A percentile compares a stretch with the other conserved stretches of the same genome.
Evolutionary conservation across 140 eudicot genomes (phyloP).

Genomic region (Flaveria floridana): DNA sequence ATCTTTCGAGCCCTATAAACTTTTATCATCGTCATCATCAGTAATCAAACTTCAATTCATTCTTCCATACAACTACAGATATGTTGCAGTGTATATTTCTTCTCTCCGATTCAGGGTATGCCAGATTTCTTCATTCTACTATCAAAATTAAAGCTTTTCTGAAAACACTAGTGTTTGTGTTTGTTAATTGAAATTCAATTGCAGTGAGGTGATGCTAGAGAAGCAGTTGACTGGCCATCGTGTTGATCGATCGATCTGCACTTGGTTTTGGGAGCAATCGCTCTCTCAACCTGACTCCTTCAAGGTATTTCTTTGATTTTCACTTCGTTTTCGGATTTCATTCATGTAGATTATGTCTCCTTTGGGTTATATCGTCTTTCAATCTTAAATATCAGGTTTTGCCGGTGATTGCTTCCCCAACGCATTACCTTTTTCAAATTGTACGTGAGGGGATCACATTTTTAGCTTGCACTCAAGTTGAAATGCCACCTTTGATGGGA

Average conservation of each 20-base stretch:
- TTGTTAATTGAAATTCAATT: not conserved
- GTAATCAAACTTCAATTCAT: slow-evolving; percentile 2
- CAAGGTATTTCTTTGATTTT: slow-evolving; percentile 46
- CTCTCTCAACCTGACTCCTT: slow-evolving; percentile 72
- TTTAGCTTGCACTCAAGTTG: slow-evolving; percentile 90
- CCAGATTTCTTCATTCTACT: not conserved
- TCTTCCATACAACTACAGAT: not conserved
- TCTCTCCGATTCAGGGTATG: slow-evolving; percentile 89
- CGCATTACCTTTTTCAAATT: slow-evolving; percentile 88
- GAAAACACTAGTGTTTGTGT: not conserved
- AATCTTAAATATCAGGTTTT: slow-evolving; percentile 44
- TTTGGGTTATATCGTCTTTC: not conserved
- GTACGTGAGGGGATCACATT: slow-evolving; percentile 85
- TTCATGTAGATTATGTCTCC: not conserved
- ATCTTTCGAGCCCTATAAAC: slow-evolving; percentile 14
- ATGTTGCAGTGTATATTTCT: slow-evolving; percentile 93
- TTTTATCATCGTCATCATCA: not conserved
- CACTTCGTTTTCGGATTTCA: not conserved
- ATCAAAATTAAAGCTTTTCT: not conserved
- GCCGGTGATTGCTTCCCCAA: slow-evolving; percentile 92
- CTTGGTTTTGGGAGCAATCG: slow-evolving; percentile 93
- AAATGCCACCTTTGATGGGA: slow-evolving; percentile 97
- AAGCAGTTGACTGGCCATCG: slow-evolving; percentile 92
- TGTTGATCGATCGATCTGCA: slow-evolving; percentile 88
- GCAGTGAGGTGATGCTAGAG: slow-evolving; percentile 92